phyloP scores from a whole-genome alignment of 2,329 filamentous ascomycete genomes.

The Basipetospora chlamydospora region DNA sequence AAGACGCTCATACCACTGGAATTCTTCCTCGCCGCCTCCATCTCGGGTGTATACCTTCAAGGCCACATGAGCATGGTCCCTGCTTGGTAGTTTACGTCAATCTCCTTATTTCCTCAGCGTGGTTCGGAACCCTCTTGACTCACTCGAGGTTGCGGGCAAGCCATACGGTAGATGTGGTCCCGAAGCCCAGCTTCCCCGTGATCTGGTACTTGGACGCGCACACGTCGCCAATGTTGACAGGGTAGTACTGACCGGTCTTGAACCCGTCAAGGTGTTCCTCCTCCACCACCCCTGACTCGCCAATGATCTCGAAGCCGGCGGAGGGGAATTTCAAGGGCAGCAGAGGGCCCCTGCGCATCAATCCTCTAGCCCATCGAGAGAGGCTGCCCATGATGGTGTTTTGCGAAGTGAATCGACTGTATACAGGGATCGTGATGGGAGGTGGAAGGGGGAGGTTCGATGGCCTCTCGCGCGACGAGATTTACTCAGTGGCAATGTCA shows the following conservation, averaged over 20 bases:
- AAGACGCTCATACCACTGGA: slow-evolving; percentile 10
- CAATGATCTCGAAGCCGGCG: slow-evolving; percentile 6
- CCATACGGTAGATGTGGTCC: slow-evolving; percentile 12
- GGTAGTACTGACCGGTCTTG: slow-evolving; percentile 10
- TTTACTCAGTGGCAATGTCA: too few species aligned
- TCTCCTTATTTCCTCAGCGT: neutral
- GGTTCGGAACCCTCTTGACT: neutral
- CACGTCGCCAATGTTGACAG: slow-evolving; percentile 10
- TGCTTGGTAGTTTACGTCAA: too few species aligned
- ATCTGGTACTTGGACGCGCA: slow-evolving; percentile 10
- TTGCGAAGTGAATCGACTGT: too few species aligned
- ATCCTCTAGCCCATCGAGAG: too few species aligned
- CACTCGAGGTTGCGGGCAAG: slow-evolving; percentile 12
- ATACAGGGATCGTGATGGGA: too few species aligned
- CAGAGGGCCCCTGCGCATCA: too few species aligned
- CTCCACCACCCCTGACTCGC: slow-evolving; percentile 7
- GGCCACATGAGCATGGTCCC: neutral
- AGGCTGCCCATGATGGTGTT: too few species aligned
- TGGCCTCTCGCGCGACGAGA: too few species aligned
- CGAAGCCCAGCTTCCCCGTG: slow-evolving; percentile 13
- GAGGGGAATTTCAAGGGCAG: neutral
- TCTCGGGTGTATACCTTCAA: slow-evolving; percentile 11
- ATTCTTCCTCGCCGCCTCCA: slow-evolving; percentile 8
- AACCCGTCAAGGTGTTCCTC: slow-evolving; percentile 11
- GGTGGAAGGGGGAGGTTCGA: too few species aligned